phyloP scores from a whole-genome alignment of 371 early-diverging fungal species.

The Coemansia linderi region DNA sequence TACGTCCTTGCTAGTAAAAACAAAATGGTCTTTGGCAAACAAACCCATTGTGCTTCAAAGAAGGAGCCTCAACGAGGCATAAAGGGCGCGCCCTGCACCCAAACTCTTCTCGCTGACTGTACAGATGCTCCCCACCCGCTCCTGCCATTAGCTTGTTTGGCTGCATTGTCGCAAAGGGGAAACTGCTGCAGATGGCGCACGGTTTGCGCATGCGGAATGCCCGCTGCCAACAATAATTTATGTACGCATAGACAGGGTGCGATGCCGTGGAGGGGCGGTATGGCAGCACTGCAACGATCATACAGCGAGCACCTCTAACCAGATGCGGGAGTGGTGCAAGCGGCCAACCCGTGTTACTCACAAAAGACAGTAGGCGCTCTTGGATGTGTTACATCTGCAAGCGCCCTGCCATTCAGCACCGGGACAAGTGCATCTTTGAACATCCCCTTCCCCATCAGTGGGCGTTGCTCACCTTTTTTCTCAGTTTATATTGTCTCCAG shows the following conservation, averaged over 20 bases:
- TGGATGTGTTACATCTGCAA: not conserved
- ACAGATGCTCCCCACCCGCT: not conserved
- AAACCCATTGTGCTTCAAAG: slow-evolving; percentile 4
- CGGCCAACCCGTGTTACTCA: not conserved
- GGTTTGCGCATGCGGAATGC: slow-evolving; percentile 10
- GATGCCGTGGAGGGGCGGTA: slow-evolving; percentile 3
- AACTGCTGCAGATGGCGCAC: slow-evolving; percentile 11
- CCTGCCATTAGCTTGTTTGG: not conserved
- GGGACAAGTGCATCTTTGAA: slow-evolving; percentile 5
- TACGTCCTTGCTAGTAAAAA: not conserved
- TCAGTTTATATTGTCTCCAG: not conserved
- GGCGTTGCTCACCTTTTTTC: not conserved
- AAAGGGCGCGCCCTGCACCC: not conserved
- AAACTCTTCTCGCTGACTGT: slow-evolving; percentile 6
- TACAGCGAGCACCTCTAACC: slow-evolving; percentile 7
- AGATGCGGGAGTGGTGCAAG: not conserved
- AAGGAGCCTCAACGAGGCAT: not conserved
- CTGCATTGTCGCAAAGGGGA: not conserved
- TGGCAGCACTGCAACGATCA: not conserved
- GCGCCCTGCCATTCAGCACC: not conserved
- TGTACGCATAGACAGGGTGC: slow-evolving; percentile 10
- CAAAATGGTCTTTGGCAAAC: not conserved
- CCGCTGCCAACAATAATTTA: slow-evolving; percentile 6
- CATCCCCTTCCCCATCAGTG: not conserved
- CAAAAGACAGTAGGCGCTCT: slow-evolving; percentile 1